These are phyloP conservation scores for Mycena vulgaris DNA, from an alignment of 768 basidiomycete genomes.

Conservation along the genomic window DNA sequence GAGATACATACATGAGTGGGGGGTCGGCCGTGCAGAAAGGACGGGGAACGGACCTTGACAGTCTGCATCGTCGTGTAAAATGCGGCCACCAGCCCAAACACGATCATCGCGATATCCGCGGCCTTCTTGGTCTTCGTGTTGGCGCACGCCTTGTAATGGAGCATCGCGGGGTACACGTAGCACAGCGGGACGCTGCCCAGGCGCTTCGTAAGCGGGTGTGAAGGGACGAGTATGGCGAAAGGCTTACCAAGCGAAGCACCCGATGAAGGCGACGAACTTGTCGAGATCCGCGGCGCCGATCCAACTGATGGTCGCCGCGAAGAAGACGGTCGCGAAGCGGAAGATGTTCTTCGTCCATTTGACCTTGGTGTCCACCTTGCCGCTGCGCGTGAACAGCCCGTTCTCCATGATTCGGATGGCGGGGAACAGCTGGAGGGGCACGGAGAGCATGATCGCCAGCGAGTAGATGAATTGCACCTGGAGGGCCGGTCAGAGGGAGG, in stretches of 20 bases:
- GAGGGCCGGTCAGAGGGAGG: background rate
- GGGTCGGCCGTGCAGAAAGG: background rate
- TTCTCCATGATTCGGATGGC: constrained; percentile 98
- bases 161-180: constrained; percentile 94
- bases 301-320: constrained; percentile 89
- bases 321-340: constrained; percentile 79
- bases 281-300: constrained; percentile 90
- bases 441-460: constrained; percentile 92
- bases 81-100: constrained; percentile 82
- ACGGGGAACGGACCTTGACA: constrained; percentile 64
- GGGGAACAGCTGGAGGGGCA: constrained; percentile 97
- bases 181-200: constrained; percentile 91
- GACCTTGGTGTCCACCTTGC: constrained; percentile 83
- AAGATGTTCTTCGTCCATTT: constrained; percentile 99
- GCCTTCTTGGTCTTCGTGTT: constrained; percentile 76
- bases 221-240: constrained; percentile 6
- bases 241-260: constrained; percentile 93
- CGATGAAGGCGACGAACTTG: constrained; percentile 95
- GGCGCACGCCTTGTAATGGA: constrained; percentile 92
- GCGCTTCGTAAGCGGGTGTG: background rate
- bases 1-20: constrained; percentile 27
- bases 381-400: constrained; percentile 89
- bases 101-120: constrained; percentile 79
- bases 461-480: constrained; percentile 91
- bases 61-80: constrained; percentile 89